Evolutionary conservation across 1,139 yeast genomes (phyloP).

Genomic region (Suhomyces yuchorum): DNA sequence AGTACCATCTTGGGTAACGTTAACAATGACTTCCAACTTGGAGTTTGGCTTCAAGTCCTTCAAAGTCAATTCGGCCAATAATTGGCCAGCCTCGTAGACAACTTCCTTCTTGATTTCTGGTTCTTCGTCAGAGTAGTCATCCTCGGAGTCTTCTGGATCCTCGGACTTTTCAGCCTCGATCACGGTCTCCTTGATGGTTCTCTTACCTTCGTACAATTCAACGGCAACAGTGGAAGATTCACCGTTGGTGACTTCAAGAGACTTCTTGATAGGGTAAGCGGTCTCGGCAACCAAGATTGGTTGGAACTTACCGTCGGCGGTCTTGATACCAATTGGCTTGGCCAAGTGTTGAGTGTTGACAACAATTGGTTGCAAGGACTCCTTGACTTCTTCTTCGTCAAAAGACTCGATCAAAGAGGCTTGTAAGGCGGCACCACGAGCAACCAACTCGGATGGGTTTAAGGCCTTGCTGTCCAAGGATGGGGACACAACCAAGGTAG

Average conservation of each 20-base stretch:
- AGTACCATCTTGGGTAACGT: constrained; percentile 81
- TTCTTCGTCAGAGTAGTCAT: constrained; percentile 50
- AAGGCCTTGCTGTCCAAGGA: constrained; percentile 72
- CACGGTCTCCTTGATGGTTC: constrained; percentile 75
- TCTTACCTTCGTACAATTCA: constrained; percentile 82
- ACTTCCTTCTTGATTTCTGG: constrained; percentile 77
- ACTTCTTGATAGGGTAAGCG: constrained; percentile 87
- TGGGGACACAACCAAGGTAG: constrained; percentile 78
- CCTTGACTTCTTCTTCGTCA: constrained; percentile 84
- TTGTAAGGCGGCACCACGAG: constrained; percentile 97
- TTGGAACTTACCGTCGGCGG: constrained; percentile 69
- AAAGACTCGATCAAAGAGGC: constrained; percentile 84
- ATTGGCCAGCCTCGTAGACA: constrained; percentile 71
- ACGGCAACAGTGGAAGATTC: constrained; percentile 61
- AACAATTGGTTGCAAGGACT: constrained; percentile 83
- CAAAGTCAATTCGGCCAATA: constrained; percentile 77
- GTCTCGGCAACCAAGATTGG: constrained; percentile 83
- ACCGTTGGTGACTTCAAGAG: constrained; percentile 66
- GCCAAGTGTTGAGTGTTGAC: constrained; percentile 85
- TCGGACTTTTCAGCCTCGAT: constrained; percentile 57
- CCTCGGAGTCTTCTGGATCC: constrained; percentile 50
- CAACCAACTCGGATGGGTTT: constrained; percentile 85
- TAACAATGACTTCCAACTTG: constrained; percentile 76
- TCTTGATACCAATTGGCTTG: constrained; percentile 84
- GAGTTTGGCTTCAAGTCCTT: constrained; percentile 70